These are phyloP conservation scores for Ophiostoma ulmi DNA, from an alignment of 2,329 filamentous ascomycete species.

Conservation along the genomic window DNA sequence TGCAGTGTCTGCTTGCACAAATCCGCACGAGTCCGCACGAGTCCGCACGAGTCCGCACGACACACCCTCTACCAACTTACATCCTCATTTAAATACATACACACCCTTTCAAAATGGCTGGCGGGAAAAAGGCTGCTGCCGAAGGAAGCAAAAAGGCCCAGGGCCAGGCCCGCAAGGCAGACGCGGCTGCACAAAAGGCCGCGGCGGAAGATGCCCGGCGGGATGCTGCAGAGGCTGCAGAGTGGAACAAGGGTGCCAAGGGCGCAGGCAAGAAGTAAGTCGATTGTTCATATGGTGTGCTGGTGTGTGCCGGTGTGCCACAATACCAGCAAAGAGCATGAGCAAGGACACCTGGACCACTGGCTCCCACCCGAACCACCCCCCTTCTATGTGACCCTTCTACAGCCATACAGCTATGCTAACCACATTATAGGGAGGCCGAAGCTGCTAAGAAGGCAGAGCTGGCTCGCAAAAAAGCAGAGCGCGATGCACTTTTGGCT, in stretches of 20 bases:
- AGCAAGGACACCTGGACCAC: neutral
- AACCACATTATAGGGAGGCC: slow-evolving; percentile 57
- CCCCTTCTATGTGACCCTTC: no score
- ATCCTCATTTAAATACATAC: neutral
- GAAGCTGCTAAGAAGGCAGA: slow-evolving; percentile 81
- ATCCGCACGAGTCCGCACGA: neutral
- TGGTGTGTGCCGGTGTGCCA: slow-evolving; percentile 12
- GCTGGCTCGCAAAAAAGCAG: slow-evolving; percentile 81
- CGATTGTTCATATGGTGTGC: neutral
- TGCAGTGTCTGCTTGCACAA: neutral
- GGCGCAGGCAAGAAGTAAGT: slow-evolving; percentile 79
- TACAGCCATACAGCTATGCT: neutral
- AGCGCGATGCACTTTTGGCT: slow-evolving; percentile 74
- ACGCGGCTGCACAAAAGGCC: slow-evolving; percentile 74
- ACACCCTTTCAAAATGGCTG: slow-evolving; percentile 35
- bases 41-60: neutral
- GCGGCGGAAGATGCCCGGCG: slow-evolving; percentile 63
- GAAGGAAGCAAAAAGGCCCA: slow-evolving; percentile 86
- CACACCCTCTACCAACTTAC: neutral
- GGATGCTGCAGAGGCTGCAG: slow-evolving; percentile 61
- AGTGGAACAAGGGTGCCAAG: slow-evolving; percentile 87
- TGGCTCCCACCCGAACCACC: no score
- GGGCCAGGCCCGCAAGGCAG: slow-evolving; percentile 88
- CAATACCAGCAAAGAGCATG: neutral
- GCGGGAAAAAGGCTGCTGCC: slow-evolving; percentile 67